Evolutionary conservation across 176 grass and related monocot species (phyloP), one percentile per base, ranked within the genome.

Genomic region (Pharus latifolius): DNA sequence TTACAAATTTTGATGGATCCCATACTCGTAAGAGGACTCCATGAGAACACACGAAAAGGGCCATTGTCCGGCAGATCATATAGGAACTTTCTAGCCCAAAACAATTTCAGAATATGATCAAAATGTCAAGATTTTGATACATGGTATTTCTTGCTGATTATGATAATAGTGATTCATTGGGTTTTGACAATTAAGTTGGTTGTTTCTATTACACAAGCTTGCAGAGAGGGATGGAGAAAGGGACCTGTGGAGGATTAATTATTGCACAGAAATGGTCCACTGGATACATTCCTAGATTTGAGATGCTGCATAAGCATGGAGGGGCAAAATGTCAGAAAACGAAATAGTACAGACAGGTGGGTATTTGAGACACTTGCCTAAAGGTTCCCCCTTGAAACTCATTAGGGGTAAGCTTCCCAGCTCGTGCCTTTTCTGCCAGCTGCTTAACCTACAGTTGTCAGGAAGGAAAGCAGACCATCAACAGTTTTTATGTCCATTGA

Each of bases 201-300:
- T n/a, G n/a, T n/a, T n/a, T n/a, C n/a, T n/a, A n/a, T n/a, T n/a
- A n/a, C n/a, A n/a, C n/a, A n/a, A n/a, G n/a, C n/a, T n/a, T 38
- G 4, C 1, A 50, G 67, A 56, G 15, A 26, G 50, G 60, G 63
- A 64, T 23, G 17, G 32, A 43, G 49, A 14, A n/a, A 78, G 25
- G 10, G 16, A 75, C 90, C 95, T 99, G 95, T 65, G 95, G 95
- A 76, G 90, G 90, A 83, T 99, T 94, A 83, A 99, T 99, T 71
- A 99, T 94, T 56, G 95, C 95, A 83, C 90, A 99, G 63, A 99
- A 99, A 72, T 94, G 66, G 82, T 99, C 95, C 47, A 99, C 87
- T 0, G 95, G 95, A 76, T 80, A 91, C 90, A 99, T 99, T 57
- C 95, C 95, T 48, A 99, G 90, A 88, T 99, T 99, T 62, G 95